Base-by-base conservation (phyloP, 768 basidiomycete species). In the Leccinum uliginosum region DNA sequence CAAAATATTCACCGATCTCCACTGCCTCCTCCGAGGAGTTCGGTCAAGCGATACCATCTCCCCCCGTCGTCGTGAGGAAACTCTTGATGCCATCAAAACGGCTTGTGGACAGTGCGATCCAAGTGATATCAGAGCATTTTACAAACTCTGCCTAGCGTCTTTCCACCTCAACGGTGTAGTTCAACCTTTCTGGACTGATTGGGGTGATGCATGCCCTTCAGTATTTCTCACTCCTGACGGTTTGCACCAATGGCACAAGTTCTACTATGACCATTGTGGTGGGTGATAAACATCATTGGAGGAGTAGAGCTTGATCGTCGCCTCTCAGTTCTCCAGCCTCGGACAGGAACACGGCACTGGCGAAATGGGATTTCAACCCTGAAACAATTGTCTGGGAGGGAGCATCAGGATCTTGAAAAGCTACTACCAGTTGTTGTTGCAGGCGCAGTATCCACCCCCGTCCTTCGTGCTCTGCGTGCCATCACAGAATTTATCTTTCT, bases 121-220 rank as follows among this genome's bases (percentile, higher is more conserved):
- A 10, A 9, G 29, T 10, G 29, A 29, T 10, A 29, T 29, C 10
- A 10, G 8, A 10, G 8, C 29, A 29, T 29, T 29, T 10, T 10
- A 29, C 10, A 29, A 29, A 29, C 8, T 29, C 29, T 29, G 29
- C 29, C 29, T 29, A 9, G 29, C 29, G 26, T 26, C 26, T 10
- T 10, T 29, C 58, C 15, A 29, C 23, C 55, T 62, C 6, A 61
- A 54, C 44, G 60, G 60, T 8, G 53, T 64, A 3, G 38, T 54
- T n/a, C 12, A 14, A 2, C 75, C 69, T 2, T 76, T 78, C 56
- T 78, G 73, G 74, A 30, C 55, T 0, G 62, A 70, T 40, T 72
- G 67, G 71, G 40, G 57, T 3, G 17, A 61, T 9, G 56, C 64
- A 1, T 58, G 65, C 7, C 65, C 65, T 1, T 60, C 63, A 3